These are phyloP conservation scores for Kodamaea restingae DNA, from an alignment of 805 yeast species.

Conservation along the genomic window DNA sequence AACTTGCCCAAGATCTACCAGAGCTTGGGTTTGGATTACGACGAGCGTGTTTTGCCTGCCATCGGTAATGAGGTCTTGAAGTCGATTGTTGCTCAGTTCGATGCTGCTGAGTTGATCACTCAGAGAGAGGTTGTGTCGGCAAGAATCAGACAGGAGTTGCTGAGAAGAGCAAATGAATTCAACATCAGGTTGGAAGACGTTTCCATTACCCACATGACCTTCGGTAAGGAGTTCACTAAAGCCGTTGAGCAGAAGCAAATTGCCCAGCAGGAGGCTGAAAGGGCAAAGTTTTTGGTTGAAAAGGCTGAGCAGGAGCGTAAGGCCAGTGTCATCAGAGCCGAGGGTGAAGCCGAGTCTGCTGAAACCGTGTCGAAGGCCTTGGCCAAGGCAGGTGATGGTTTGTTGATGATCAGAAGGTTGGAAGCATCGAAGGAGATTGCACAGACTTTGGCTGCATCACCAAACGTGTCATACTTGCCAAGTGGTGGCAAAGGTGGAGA, in stretches of 20 bases:
- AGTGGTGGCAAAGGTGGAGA: constrained; percentile 35
- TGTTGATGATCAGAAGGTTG: constrained; percentile 86
- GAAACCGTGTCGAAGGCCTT: constrained; percentile 91
- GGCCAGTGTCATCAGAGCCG: constrained; percentile 93
- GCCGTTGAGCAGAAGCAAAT: constrained; percentile 99
- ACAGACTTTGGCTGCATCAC: constrained; percentile 71
- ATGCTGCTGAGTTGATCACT: constrained; percentile 94
- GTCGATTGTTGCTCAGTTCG: constrained; percentile 88
- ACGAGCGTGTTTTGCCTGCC: constrained; percentile 88
- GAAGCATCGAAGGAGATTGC: constrained; percentile 98
- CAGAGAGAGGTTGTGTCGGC: constrained; percentile 94
- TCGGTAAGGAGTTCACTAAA: constrained; percentile 93
- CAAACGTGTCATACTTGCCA: constrained; percentile 89
- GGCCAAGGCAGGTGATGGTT: constrained; percentile 92
- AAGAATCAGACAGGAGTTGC: constrained; percentile 81
- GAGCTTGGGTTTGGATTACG: constrained; percentile 88
- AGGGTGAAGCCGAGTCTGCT: constrained; percentile 99
- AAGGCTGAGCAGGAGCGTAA: constrained; percentile 96
- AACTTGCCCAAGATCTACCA: constrained; percentile 85
- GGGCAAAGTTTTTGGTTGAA: constrained; percentile 85
- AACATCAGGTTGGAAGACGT: constrained; percentile 92
- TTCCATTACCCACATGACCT: constrained; percentile 95
- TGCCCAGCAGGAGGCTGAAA: constrained; percentile 98
- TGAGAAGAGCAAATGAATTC: constrained; percentile 81
- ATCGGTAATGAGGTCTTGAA: constrained; percentile 89